These are phyloP conservation scores for Thelonectria blattea DNA, from an alignment of 2,329 filamentous ascomycete genomes.

Conservation along the genomic window DNA sequence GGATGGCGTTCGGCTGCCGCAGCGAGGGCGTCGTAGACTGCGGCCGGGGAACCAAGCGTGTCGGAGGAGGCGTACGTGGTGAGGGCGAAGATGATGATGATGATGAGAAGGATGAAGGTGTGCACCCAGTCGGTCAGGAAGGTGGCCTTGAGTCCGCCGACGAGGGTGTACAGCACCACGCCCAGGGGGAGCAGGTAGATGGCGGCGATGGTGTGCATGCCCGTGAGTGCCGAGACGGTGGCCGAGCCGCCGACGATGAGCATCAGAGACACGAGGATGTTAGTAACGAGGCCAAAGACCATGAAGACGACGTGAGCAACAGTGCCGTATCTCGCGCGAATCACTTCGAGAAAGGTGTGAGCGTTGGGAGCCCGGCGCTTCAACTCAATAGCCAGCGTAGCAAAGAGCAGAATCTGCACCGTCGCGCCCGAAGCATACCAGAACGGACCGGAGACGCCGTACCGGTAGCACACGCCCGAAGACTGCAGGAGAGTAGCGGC, in stretches of 20 bases:
- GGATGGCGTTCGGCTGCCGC: conserved; percentile 73
- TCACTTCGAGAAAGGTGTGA: conserved; percentile 83
- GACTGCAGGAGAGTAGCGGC: conserved; percentile 82
- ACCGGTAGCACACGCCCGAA: conserved; percentile 81
- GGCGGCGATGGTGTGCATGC: conserved; percentile 71
- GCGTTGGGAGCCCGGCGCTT: conserved; percentile 88
- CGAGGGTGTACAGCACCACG: conserved; percentile 73
- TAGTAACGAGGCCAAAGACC: conserved; percentile 81
- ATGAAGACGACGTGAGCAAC: conserved; percentile 79
- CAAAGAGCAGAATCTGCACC: conserved; percentile 88
- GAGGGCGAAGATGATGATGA: conserved; percentile 85
- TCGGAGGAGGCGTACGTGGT: conserved; percentile 79
- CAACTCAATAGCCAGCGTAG: conserved; percentile 86
- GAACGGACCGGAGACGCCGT: conserved; percentile 68
- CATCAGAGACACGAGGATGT: conserved; percentile 89
- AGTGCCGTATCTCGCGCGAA: conserved; percentile 78
- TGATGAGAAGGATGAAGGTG: conserved; percentile 81
- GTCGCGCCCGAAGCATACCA: conserved; percentile 72
- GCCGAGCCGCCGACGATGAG: conserved; percentile 76
- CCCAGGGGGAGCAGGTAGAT: conserved; percentile 84
- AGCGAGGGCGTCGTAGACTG: conserved; percentile 79
- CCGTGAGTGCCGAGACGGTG: conserved; percentile 59
- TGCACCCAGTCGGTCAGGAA: conserved; percentile 88
- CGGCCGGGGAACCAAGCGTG: conserved; percentile 74
- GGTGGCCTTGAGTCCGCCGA: conserved; percentile 83